phyloP scores from a whole-genome alignment of 805 yeast genomes.

The Teunomyces cretensis region DNA sequence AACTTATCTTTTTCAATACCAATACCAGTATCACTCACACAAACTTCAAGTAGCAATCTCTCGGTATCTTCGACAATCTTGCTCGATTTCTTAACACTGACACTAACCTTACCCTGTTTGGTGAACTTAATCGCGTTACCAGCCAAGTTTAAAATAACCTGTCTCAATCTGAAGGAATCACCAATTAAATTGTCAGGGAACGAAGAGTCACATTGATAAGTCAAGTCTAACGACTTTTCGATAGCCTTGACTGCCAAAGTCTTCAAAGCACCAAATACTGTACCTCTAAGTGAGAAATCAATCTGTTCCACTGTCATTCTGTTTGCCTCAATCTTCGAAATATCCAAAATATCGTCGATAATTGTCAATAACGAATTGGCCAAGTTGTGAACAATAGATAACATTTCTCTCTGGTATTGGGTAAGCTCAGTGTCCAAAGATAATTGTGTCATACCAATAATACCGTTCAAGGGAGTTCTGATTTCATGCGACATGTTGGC shows the following conservation, averaged over 20 bases:
- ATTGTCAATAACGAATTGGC: slow-evolving; percentile 84
- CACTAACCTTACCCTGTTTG: slow-evolving; percentile 75
- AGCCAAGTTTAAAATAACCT: slow-evolving; percentile 80
- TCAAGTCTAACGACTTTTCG: slow-evolving; percentile 76
- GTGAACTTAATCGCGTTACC: slow-evolving; percentile 92
- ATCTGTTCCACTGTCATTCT: slow-evolving; percentile 91
- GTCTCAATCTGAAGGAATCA: slow-evolving; percentile 84
- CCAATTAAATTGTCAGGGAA: slow-evolving; percentile 87
- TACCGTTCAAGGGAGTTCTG: slow-evolving; percentile 91
- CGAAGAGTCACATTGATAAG: slow-evolving; percentile 79
- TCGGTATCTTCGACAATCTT: slow-evolving; percentile 32
- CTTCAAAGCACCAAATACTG: slow-evolving; percentile 86
- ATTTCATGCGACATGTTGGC: slow-evolving; percentile 85
- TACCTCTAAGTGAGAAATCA: slow-evolving; percentile 81
- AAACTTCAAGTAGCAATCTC: slow-evolving; percentile 66
- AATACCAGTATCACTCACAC: slow-evolving; percentile 88
- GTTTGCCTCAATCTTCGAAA: slow-evolving; percentile 90
- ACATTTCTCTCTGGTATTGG: slow-evolving; percentile 90
- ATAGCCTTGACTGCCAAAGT: slow-evolving; percentile 88
- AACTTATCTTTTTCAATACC: slow-evolving; percentile 85
- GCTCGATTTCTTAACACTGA: slow-evolving; percentile 61
- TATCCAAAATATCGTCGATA: slow-evolving; percentile 87
- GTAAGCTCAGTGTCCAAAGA: slow-evolving; percentile 86
- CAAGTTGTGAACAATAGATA: slow-evolving; percentile 82
- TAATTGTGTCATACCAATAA: slow-evolving; percentile 88